Evolutionary conservation across 1,284 basidiomycete species (phyloP).

Genomic region (Polyporus tsugae): DNA sequence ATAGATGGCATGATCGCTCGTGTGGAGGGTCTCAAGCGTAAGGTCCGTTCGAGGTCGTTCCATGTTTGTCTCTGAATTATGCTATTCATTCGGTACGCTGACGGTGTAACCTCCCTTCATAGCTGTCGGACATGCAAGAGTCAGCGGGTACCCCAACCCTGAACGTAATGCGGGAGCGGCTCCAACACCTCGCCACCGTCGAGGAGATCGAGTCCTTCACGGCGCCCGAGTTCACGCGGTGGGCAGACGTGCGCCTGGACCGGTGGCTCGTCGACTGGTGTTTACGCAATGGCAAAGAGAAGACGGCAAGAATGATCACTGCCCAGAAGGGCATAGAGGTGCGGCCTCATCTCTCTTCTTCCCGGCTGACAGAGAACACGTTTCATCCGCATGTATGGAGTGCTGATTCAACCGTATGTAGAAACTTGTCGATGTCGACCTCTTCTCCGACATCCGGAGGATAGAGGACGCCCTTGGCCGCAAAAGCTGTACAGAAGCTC

Average conservation of each 20-base stretch:
- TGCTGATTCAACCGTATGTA: conserved; percentile 40
- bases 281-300: conserved; percentile 76
- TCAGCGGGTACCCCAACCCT: conserved; percentile 71
- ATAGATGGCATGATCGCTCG: conserved; percentile 81
- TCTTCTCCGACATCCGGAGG: conserved; percentile 88
- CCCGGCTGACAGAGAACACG: conserved; percentile 5
- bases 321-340: conserved; percentile 79
- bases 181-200: conserved; percentile 71
- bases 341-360: conserved; percentile 33
- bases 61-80: not conserved
- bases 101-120: conserved; percentile 12
- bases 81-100: not conserved
- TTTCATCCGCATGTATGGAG: not conserved
- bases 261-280: conserved; percentile 95
- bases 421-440: conserved; percentile 89
- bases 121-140: conserved; percentile 79
- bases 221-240: conserved; percentile 70
- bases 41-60: conserved; percentile 55
- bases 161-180: conserved; percentile 74
- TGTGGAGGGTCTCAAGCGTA: conserved; percentile 82
- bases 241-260: conserved; percentile 84
- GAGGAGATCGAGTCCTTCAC: conserved; percentile 62
- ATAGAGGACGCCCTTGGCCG: conserved; percentile 84
- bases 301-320: conserved; percentile 74
- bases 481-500: conserved; percentile 86